These are phyloP conservation scores for Tilletia walkeri DNA, from an alignment of 1,284 basidiomycete species.

Conservation along the genomic window DNA sequence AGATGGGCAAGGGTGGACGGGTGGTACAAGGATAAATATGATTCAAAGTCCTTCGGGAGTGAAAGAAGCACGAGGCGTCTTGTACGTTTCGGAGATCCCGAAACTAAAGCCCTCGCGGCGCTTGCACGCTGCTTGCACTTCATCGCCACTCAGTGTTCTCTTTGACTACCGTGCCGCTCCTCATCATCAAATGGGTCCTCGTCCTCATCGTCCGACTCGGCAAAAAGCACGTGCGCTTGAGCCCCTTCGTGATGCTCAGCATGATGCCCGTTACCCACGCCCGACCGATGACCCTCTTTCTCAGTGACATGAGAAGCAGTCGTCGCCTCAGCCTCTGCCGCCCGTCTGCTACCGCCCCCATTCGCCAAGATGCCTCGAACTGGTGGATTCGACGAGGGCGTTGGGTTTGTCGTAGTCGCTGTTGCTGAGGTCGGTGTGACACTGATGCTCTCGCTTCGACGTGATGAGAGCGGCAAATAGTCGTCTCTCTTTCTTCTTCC, in stretches of 20 bases:
- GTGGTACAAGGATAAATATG: too few species aligned
- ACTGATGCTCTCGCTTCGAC: conserved; percentile 14
- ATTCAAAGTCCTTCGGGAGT: background rate
- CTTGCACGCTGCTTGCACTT: background rate
- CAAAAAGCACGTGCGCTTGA: conserved; percentile 1
- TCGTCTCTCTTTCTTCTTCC: background rate
- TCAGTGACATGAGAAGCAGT: too few species aligned
- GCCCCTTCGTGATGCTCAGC: too few species aligned
- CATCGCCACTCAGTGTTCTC: background rate
- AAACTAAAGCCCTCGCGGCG: too few species aligned
- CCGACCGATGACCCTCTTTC: too few species aligned
- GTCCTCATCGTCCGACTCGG: conserved; percentile 9
- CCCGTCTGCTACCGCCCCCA: too few species aligned
- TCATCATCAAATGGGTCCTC: conserved; percentile 11
- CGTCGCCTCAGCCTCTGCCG: too few species aligned
- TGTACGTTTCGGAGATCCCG: background rate
- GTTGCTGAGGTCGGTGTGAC: too few species aligned
- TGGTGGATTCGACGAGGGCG: background rate
- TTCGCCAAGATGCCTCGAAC: conserved; percentile 15
- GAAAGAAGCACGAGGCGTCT: background rate
- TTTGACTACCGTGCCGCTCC: background rate
- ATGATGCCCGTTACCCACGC: too few species aligned
- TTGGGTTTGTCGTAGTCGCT: too few species aligned
- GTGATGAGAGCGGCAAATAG: conserved; percentile 7
- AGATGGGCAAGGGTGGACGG: too few species aligned